These are phyloP conservation scores for Phaeosphaeria sp. DNA, from an alignment of 2,329 filamentous ascomycete genomes.

Conservation along the genomic window DNA sequence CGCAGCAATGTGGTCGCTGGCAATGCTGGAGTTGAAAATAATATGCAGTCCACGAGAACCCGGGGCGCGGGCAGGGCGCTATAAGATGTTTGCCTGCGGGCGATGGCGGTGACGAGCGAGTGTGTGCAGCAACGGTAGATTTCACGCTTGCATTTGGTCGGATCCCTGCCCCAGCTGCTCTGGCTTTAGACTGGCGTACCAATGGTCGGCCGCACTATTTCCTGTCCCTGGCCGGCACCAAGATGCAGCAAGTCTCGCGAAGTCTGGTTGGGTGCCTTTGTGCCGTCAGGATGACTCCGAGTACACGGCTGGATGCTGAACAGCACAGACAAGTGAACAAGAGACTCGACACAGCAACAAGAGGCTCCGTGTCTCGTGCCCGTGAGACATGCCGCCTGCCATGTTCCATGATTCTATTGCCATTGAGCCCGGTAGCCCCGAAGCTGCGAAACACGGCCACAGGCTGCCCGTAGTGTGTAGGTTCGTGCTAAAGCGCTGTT, in stretches of 20 bases:
- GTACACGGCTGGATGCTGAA: neutral
- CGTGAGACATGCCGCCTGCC: neutral
- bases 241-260: slow-evolving; percentile 39
- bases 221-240: slow-evolving; percentile 23
- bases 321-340: neutral
- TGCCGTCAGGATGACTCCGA: neutral
- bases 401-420: neutral
- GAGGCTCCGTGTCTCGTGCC: neutral
- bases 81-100: slow-evolving; percentile 30
- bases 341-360: neutral
- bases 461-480: neutral
- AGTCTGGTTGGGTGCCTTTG: slow-evolving; percentile 10
- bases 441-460: neutral
- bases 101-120: slow-evolving; percentile 31
- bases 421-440: neutral
- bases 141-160: slow-evolving; percentile 5
- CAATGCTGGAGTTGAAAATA: slow-evolving; percentile 12
- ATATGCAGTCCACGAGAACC: slow-evolving; percentile 11
- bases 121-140: slow-evolving; percentile 8
- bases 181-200: slow-evolving; percentile 22
- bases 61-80: slow-evolving; percentile 23
- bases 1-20: slow-evolving; percentile 8
- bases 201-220: slow-evolving; percentile 34
- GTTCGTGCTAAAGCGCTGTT: neutral
- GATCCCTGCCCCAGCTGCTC: slow-evolving; percentile 20